Evolutionary conservation across 345 rosid genomes (phyloP), one percentile per base, ranked within the genome.

Genomic region (Boechera stricta): DNA sequence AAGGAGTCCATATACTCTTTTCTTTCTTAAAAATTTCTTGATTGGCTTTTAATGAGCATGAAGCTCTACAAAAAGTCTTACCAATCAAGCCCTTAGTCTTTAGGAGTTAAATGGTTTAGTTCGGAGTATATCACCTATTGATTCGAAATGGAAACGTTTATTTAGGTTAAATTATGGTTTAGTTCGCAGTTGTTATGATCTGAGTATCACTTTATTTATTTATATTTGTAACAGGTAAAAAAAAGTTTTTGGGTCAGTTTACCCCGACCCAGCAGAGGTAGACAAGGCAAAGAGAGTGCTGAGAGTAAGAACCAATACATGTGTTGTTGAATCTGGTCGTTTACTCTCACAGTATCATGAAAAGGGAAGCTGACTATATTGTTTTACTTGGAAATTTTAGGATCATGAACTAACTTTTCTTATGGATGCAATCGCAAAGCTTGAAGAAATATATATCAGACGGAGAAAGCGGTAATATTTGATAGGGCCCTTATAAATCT

Each of bases 401-500:
- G 95, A 96, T 38, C 98, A 93, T 48, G 98, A 93, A 81, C 90
- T 83, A 85, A 96, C 96, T 65, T 1, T 21, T 21, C 93, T 96
- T 62, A 77, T 90, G 11, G 90, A 87, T 29, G 99, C 98, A 45
- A 96, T 96, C 63, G 89, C 98, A 12, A 87, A 83, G 86, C 96
- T 96, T 48, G 95, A 91, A 83, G 97, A 88, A 76, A 92, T 94
- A 21, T 21, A 21, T 0, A 55, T 91, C 98, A 79, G 99, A 93
- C 42, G 97, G 92, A 79, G 98, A 93, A 88, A 93, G 98, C 68
- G 99, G 98, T 90, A 93, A 91, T 88, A 76, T 64, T 6, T 70
- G 31, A 71, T 61, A 72, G 67, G 60, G 38, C 10, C 36, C 47
- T 41, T 48, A 10, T 24, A 57, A 57, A 66, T 71, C 68, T 48